phyloP scores from a whole-genome alignment of 164 flowering plant genomes.

The Cinnamomum chago region DNA sequence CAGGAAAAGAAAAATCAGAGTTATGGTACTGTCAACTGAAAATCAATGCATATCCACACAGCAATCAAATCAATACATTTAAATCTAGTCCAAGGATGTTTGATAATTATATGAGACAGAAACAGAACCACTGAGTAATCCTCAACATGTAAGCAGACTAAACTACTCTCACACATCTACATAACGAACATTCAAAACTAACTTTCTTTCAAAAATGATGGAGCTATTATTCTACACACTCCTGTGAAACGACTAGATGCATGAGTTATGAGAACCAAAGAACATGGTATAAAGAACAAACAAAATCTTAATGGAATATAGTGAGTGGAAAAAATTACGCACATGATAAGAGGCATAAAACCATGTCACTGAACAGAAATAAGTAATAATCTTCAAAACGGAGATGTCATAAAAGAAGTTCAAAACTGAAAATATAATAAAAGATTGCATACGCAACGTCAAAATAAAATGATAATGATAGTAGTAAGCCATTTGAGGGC shows the following conservation, averaged over 20 bases:
- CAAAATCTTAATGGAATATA: neutral
- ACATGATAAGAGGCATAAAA: too few relatives aligned
- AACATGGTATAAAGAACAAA: neutral
- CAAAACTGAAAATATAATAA: too few relatives aligned
- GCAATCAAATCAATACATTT: neutral
- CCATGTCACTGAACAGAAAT: too few relatives aligned
- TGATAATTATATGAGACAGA: neutral
- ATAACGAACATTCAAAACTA: neutral
- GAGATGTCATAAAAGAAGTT: too few relatives aligned
- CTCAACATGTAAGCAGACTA: neutral
- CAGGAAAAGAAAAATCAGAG: neutral
- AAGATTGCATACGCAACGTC: too few relatives aligned
- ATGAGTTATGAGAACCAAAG: neutral
- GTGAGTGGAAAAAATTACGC: neutral
- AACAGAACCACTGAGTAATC: neutral
- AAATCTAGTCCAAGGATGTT: neutral
- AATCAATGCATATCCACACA: neutral
- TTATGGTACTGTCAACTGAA: neutral
- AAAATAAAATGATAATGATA: too few relatives aligned
- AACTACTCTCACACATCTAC: neutral
- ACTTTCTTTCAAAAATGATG: neutral
- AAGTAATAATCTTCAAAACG: too few relatives aligned
- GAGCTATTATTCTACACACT: neutral
- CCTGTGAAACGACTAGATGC: neutral
- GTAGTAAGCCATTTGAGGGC: too few relatives aligned